Percentiles rank a stretch among this genome's conserved stretches.
phyloP scores from a whole-genome alignment of 768 basidiomycete genomes.

The Gymnopilus dilepis region DNA sequence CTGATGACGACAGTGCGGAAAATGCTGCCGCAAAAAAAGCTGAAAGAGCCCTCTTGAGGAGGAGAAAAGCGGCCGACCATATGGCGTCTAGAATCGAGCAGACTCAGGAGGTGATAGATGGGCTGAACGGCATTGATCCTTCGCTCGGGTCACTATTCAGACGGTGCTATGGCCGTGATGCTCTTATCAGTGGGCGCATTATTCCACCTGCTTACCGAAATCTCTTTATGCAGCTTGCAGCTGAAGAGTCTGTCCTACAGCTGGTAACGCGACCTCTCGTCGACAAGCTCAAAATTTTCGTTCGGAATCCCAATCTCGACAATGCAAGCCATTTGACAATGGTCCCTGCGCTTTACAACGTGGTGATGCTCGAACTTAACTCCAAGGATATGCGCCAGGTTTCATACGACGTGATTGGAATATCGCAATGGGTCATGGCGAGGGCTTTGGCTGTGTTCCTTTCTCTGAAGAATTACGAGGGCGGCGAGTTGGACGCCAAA shows the following conservation, averaged over 20 bases:
- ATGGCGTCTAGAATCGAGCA: background rate
- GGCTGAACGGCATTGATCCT: background rate
- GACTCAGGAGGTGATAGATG: background rate
- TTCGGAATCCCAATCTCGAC: background rate
- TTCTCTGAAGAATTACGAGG: background rate
- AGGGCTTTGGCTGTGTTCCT: slow-evolving; percentile 8
- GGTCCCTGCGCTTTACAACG: slow-evolving; percentile 1
- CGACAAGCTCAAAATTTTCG: background rate
- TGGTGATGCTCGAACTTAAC: background rate
- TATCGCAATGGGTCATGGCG: slow-evolving; percentile 15
- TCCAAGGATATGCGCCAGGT: background rate
- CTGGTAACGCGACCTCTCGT: slow-evolving; percentile 1
- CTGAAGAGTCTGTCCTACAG: slow-evolving; percentile 9
- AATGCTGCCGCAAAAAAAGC: background rate
- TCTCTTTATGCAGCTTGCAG: background rate
- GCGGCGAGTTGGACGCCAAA: background rate
- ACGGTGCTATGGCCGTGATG: background rate
- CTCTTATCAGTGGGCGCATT: background rate
- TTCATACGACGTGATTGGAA: background rate
- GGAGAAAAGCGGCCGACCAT: background rate
- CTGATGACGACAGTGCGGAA: background rate
- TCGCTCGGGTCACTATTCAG: background rate
- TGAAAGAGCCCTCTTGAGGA: background rate
- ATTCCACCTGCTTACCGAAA: background rate
- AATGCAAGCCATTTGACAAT: background rate